Evolutionary conservation across 2,329 filamentous ascomycete genomes (phyloP).

Genomic region (Fusarium succisae): DNA sequence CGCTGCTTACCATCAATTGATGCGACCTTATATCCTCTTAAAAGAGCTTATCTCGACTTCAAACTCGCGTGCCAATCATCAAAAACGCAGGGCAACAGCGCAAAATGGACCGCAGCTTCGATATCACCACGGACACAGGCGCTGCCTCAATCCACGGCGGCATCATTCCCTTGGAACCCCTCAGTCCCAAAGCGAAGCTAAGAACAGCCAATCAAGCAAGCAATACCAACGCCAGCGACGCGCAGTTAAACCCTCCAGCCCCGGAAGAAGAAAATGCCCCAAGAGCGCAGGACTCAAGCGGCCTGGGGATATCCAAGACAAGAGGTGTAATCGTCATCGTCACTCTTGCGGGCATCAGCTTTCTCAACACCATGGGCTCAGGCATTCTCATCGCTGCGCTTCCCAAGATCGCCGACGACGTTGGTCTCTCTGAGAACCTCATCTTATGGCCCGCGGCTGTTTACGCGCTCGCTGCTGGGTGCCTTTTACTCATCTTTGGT

Average conservation of each 20-base stretch:
- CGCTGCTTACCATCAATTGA: neutral
- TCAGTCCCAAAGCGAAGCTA: neutral
- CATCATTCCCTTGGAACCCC: conserved; percentile 1
- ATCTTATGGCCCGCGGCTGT: conserved; percentile 38
- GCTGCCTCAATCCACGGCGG: neutral
- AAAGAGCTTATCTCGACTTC: neutral
- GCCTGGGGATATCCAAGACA: conserved; percentile 5
- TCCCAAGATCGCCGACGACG: conserved; percentile 31
- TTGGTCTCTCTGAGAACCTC: conserved; percentile 29
- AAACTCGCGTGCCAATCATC: accelerated
- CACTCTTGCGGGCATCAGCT: conserved; percentile 32
- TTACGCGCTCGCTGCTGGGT: conserved; percentile 30
- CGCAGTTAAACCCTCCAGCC: neutral
- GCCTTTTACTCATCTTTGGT: conserved; percentile 48
- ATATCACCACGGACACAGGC: neutral
- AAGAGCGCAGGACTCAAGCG: neutral
- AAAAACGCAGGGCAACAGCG: accelerated
- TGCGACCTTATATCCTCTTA: neutral
- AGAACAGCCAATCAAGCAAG: neutral
- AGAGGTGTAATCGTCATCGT: conserved; percentile 18
- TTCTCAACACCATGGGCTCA: conserved; percentile 41
- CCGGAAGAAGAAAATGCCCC: neutral
- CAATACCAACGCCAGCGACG: neutral
- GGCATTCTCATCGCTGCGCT: conserved; percentile 37
- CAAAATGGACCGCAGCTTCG: conserved; percentile 3